These are phyloP conservation scores for Raphidocelis subcapitata DNA, from an alignment of 139 green algal species.

Conservation along the genomic window DNA sequence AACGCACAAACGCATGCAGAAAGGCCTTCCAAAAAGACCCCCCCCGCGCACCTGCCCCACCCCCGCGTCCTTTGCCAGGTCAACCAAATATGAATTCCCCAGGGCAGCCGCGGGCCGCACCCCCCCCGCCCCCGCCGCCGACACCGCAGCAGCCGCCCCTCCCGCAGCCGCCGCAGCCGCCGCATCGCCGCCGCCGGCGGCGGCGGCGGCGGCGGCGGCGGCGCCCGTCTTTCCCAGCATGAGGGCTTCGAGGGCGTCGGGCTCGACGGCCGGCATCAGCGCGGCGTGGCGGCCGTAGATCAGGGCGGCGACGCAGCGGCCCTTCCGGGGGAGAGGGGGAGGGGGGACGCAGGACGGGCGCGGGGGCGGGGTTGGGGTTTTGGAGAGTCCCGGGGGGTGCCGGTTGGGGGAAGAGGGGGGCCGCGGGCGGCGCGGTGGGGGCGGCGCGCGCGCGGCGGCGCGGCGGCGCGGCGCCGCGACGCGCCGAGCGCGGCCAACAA, in stretches of 20 bases:
- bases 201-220: no score
- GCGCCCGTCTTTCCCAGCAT: constrained; percentile 3
- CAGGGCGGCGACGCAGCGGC: constrained; percentile 80
- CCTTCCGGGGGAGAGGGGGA: no score
- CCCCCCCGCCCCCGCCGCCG: background rate
- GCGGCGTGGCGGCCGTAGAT: constrained; percentile 69
- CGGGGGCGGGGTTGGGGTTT: background rate
- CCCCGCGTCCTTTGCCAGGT: constrained; percentile 45
- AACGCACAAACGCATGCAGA: background rate
- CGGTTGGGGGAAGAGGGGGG: background rate
- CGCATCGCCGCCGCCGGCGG: background rate
- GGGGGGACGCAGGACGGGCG: background rate
- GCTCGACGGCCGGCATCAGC: constrained; percentile 65
- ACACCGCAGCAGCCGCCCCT: background rate
- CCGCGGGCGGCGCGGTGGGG: background rate
- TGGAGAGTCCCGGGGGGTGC: background rate
- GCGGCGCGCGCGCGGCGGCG: no score
- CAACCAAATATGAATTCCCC: constrained; percentile 75
- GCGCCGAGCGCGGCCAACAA: background rate
- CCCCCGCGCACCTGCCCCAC: background rate
- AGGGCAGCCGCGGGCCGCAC: constrained; percentile 21
- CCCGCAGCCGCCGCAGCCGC: background rate
- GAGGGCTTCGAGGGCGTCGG: constrained; percentile 17
- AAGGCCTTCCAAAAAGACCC: background rate
- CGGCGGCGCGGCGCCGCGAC: no score